These are phyloP conservation scores for Microstegium vimineum DNA, from an alignment of 176 grass and related monocot genomes.

Conservation along the genomic window DNA sequence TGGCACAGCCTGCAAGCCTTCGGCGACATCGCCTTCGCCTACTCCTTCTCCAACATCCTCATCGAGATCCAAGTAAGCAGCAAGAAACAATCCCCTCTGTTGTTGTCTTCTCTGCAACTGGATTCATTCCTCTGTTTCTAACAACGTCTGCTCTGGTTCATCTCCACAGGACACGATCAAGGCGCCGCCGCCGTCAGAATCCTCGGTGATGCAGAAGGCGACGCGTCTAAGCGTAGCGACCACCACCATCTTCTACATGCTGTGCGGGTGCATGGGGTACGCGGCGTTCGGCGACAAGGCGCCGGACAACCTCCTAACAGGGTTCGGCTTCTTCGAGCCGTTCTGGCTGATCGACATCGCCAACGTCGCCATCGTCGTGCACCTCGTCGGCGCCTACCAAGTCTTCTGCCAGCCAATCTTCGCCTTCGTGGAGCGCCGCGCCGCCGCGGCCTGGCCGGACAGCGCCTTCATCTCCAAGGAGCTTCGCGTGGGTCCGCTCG, in stretches of 20 bases:
- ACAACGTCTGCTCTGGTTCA: background rate
- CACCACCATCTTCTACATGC: conserved; percentile 48
- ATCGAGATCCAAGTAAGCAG: conserved; percentile 39
- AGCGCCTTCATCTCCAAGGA: conserved; percentile 27
- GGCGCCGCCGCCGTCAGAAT: conserved; percentile 47
- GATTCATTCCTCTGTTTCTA: background rate
- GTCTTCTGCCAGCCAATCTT: conserved; percentile 55
- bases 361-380: conserved; percentile 56
- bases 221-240: conserved; percentile 25
- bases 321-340: conserved; percentile 58
- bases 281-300: conserved; percentile 44
- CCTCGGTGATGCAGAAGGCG: conserved; percentile 57
- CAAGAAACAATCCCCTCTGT: too few relatives aligned
- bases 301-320: conserved; percentile 52
- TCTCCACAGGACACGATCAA: conserved; percentile 44
- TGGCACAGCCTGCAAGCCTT: conserved; percentile 45
- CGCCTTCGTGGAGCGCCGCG: conserved; percentile 51
- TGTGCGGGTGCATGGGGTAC: conserved; percentile 62
- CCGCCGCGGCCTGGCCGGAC: conserved; percentile 12
- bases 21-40: conserved; percentile 55
- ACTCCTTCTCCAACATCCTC: conserved; percentile 45
- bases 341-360: conserved; percentile 59
- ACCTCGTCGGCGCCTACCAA: conserved; percentile 62
- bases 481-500: conserved; percentile 8
- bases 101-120: too few relatives aligned